These are phyloP conservation scores for Eutypa lata DNA, from an alignment of 2,329 filamentous ascomycete genomes.

Conservation along the genomic window DNA sequence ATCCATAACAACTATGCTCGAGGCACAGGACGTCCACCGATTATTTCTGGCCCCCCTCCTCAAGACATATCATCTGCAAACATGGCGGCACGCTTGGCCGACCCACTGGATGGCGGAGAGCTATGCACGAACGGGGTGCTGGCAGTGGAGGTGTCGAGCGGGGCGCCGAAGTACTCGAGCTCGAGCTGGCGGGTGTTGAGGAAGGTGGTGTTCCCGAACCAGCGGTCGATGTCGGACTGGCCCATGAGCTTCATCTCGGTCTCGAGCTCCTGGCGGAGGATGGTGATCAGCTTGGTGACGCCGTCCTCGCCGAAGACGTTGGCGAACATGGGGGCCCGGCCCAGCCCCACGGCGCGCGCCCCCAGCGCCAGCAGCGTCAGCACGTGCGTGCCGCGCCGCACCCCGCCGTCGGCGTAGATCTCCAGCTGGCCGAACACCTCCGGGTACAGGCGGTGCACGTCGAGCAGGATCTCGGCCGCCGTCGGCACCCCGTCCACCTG, in stretches of 20 bases:
- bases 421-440: slow-evolving; percentile 28
- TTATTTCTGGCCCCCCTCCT: too few species aligned
- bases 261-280: slow-evolving; percentile 44
- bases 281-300: slow-evolving; percentile 37
- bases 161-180: slow-evolving; percentile 6
- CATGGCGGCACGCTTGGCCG: neutral
- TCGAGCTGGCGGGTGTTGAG: slow-evolving; percentile 8
- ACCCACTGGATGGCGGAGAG: neutral
- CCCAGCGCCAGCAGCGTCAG: slow-evolving; percentile 33
- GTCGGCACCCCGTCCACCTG: slow-evolving; percentile 29
- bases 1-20: too few species aligned
- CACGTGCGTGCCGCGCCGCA: slow-evolving; percentile 31
- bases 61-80: too few species aligned
- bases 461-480: slow-evolving; percentile 27
- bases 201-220: slow-evolving; percentile 5
- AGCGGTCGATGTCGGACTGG: slow-evolving; percentile 4
- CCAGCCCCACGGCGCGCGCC: slow-evolving; percentile 35
- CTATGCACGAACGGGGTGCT: neutral
- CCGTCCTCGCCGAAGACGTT: slow-evolving; percentile 44
- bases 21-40: too few species aligned
- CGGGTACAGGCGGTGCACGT: slow-evolving; percentile 25
- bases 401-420: slow-evolving; percentile 31
- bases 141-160: neutral
- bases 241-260: slow-evolving; percentile 7
- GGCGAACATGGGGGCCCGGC: slow-evolving; percentile 44